Evolutionary conservation across 2,329 filamentous ascomycete genomes (phyloP), one percentile per base, ranked within the genome.

Genomic region (Pseudogymnoascus sp.): DNA sequence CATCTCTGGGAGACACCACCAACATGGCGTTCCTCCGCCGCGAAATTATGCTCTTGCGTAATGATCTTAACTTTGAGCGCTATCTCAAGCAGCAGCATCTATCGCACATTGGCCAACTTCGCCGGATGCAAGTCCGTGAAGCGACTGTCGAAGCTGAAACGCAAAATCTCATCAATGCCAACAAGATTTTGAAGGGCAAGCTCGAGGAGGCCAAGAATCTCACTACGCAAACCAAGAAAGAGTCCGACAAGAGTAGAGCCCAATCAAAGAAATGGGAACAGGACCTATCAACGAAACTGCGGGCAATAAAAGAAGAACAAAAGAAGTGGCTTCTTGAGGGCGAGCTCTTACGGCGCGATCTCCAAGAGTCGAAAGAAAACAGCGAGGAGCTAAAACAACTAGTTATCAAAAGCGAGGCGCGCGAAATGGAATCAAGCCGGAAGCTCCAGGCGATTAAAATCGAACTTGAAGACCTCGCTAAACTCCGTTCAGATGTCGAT

Each of bases 31-130:
- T 85, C 67, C 76, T 95, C 3, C 86, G 91, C 67, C 83, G 88
- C 43, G 88, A 92, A 69, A 83, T 91, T n/a, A 82, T 91, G 62
- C 77, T 93, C 1, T 75, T 95, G 9, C 86, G 88, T 49, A 95
- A 93, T 66, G 90, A 95, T 69, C 79, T 95, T 46, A 90, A 89
- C 67, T 95, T 93, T 70, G 91, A 95, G 73, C 82, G 89, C 25
- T 93, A 91, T 74, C 82, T 93, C 69, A 93, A 93, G 72, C 85
- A 91, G 67, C 90, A 95, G 70, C 90, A 93, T 72, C 84, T 93
- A 67, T 84, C 87, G 1, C 89, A 93, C 64, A 93, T 95, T 71
- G 89, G 89, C 0, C 88, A 91, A 70, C 76, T 95, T 43, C 87
- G 90, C 68, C 82, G 89, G 12, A 86, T 87, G 66, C 87, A 91